A percentile compares a stretch with the other conserved stretches of the same genome.
These are phyloP conservation scores for Conringia planisiliqua DNA, from an alignment of 345 rosid genomes.

Conservation along the genomic window DNA sequence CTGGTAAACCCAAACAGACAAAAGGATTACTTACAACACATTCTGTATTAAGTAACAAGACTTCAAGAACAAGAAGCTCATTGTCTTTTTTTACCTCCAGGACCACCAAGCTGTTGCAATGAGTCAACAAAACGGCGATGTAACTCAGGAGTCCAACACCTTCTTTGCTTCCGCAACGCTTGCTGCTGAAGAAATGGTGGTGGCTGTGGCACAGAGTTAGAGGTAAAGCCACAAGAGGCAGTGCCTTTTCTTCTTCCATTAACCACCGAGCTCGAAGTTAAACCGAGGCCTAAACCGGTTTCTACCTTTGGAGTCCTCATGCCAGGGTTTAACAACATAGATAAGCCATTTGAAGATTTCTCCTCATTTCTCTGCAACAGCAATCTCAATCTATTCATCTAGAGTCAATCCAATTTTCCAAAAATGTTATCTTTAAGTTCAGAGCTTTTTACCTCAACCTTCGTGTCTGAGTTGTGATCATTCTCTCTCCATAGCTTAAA, in stretches of 20 bases:
- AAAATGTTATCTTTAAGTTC: not conserved
- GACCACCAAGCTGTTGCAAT: constrained; percentile 85
- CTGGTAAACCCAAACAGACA: constrained; percentile 36
- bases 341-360: constrained; percentile 28
- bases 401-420: not conserved
- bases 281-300: constrained; percentile 33
- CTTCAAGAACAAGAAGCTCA: not conserved
- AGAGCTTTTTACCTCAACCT: constrained; percentile 40
- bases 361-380: constrained; percentile 46
- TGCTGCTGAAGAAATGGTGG: constrained; percentile 49
- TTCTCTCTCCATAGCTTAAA: constrained; percentile 60
- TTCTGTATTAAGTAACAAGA: not conserved
- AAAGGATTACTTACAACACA: not conserved
- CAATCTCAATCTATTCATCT: not conserved
- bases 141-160: constrained; percentile 94
- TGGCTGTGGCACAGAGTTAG: constrained; percentile 35
- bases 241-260: constrained; percentile 39
- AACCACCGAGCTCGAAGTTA: constrained; percentile 39
- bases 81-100: constrained; percentile 49
- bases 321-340: constrained; percentile 52
- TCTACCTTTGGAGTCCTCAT: constrained; percentile 57
- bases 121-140: constrained; percentile 84
- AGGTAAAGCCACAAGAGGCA: constrained; percentile 25
- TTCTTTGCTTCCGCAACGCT: constrained; percentile 74
- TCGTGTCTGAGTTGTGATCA: constrained; percentile 32